Evolutionary conservation across 371 early-diverging fungal genomes (phyloP).

Genomic region (Chytridiales sp.): DNA sequence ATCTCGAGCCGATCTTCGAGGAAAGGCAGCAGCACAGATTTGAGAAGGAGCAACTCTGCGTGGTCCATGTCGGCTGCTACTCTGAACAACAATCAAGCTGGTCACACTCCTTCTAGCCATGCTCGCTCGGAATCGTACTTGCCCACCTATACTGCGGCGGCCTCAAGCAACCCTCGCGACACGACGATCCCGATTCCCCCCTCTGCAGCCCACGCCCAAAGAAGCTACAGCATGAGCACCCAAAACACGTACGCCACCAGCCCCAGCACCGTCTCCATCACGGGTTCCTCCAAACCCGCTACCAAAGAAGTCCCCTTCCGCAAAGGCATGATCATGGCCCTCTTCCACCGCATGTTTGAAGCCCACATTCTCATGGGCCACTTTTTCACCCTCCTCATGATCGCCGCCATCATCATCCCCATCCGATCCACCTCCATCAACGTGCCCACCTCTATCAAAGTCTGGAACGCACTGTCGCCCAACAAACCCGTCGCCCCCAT

Average conservation of each 20-base stretch:
- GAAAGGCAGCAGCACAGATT: no score
- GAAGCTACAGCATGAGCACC: no score
- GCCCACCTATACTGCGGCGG: no score
- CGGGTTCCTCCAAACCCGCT: conserved; percentile 26
- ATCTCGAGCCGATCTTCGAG: no score
- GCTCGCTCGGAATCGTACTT: no score
- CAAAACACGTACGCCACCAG: neutral
- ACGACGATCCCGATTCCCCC: no score
- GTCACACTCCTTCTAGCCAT: no score
- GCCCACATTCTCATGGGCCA: neutral
- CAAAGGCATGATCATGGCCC: no score
- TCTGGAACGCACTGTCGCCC: neutral
- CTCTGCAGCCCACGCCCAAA: neutral
- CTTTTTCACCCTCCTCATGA: neutral
- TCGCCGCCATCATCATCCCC: neutral
- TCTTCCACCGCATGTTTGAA: conserved; percentile 10
- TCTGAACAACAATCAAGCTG: no score
- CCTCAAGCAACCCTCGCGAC: no score
- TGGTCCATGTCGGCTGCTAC: no score
- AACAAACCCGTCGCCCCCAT: conserved; percentile 31
- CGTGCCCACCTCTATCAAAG: neutral
- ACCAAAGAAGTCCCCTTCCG: conserved; percentile 3
- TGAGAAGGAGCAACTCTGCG: no score
- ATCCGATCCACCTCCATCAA: conserved; percentile 3
- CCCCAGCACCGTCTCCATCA: conserved; percentile 24